Evolutionary conservation across 768 basidiomycete species (phyloP), one percentile per base, ranked within the genome.

Genomic region (Sarcomyxa edulis): DNA sequence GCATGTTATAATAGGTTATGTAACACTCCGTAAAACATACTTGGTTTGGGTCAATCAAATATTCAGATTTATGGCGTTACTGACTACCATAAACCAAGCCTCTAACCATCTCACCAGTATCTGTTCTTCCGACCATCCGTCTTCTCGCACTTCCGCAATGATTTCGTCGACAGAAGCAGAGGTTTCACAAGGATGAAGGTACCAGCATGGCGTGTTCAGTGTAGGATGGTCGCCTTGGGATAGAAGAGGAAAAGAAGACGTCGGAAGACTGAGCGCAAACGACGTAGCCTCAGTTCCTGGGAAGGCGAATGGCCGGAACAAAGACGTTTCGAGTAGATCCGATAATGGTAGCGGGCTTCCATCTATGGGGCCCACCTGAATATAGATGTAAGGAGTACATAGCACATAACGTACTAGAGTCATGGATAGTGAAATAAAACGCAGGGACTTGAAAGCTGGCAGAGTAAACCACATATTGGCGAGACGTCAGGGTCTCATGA

Each of bases 201-300:
- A 89, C 89, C 89, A 95, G 39, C 77, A 81, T 7, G 82, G 80
- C 2, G 65, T 76, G 15, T 79, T 82, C 21, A 85, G 66, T 5
- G 71, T 77, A 0, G 90, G 92, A 50, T 94, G 92, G 41, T 95
- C 92, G 7, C 86, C 86, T 49, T 90, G 88, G 9, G 90, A 87
- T 7, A 95, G 61, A 15, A 93, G 57, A 7, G 92, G 87, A 50
- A 91, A 84, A 5, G 75, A 57, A 2, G 75, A 67, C 9, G 55
- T 59, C 2, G 71, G 67, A 7, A 63, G 57, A 16, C 70, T 70
- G 28, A 87, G 56, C 14, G 74, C 77, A 52, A 72, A 85, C 9
- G 71, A 50, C 12, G 79, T 77, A 5, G 54, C 50, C 23, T 73
- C 59, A 18, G 70, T 57, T 10, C 64, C 60, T 6, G 66, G 60